These are phyloP conservation scores for Aspergillus costaricaensis DNA, from an alignment of 2,329 filamentous ascomycete species.

Conservation along the genomic window DNA sequence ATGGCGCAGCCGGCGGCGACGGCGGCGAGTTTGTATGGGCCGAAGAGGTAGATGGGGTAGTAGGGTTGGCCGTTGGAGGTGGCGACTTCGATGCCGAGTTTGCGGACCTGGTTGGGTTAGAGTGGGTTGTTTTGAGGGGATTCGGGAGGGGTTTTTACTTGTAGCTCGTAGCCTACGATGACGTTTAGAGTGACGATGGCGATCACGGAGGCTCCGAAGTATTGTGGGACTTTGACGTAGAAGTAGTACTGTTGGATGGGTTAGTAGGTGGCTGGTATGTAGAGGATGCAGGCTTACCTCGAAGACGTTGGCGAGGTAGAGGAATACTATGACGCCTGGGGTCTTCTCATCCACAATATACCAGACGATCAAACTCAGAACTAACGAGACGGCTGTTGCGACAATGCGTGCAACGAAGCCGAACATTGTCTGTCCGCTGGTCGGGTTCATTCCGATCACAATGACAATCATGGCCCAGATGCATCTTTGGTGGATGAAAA, in stretches of 20 bases:
- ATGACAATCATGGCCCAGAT: conserved; percentile 78
- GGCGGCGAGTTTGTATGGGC: conserved; percentile 68
- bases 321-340: conserved; percentile 65
- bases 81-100: conserved; percentile 53
- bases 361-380: conserved; percentile 65
- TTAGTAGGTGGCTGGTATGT: conserved; percentile 1
- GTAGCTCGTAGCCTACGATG: conserved; percentile 73
- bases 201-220: conserved; percentile 62
- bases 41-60: conserved; percentile 70
- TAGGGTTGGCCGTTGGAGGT: conserved; percentile 64
- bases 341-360: conserved; percentile 68
- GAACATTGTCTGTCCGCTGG: conserved; percentile 68
- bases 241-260: conserved; percentile 57
- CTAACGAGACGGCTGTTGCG: conserved; percentile 65
- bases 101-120: conserved; percentile 45
- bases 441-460: conserved; percentile 68
- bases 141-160: conserved; percentile 36
- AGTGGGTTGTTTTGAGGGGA: neutral
- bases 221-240: conserved; percentile 66
- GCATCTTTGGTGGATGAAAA: conserved; percentile 68
- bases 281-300: conserved; percentile 35
- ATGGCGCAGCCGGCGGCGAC: conserved; percentile 67
- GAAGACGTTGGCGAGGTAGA: conserved; percentile 66
- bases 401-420: conserved; percentile 65
- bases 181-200: conserved; percentile 60